A percentile compares a stretch with the other conserved stretches of the same genome.
Evolutionary conservation across 2,329 filamentous ascomycete species (phyloP).

Genomic region (Penicillium sumatraense): DNA sequence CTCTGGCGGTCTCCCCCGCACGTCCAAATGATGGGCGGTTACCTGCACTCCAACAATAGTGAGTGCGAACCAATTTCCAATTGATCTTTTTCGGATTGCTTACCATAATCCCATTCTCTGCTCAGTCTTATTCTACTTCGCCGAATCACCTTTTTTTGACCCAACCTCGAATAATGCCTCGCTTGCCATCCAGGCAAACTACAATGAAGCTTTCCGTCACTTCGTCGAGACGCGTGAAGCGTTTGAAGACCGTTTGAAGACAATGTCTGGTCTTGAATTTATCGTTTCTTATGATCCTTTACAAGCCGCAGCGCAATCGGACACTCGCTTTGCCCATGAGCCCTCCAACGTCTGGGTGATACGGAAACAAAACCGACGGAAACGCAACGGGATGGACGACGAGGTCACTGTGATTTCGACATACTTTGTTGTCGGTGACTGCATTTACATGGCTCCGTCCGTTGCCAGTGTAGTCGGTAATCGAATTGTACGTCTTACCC

Average conservation of each 20-base stretch:
- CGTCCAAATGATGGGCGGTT: conserved; percentile 52
- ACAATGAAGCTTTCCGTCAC: conserved; percentile 54
- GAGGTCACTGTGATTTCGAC: conserved; percentile 60
- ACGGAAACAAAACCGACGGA: conserved; percentile 60
- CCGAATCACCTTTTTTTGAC: conserved; percentile 67
- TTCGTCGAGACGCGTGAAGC: conserved; percentile 59
- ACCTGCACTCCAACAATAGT: conserved; percentile 52
- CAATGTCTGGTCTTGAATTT: conserved; percentile 63
- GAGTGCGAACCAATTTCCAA: conserved; percentile 13
- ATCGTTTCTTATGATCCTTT: conserved; percentile 63
- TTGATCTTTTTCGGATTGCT: neutral
- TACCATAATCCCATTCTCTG: neutral
- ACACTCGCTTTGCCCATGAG: conserved; percentile 48
- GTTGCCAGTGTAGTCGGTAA: conserved; percentile 62
- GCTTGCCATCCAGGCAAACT: conserved; percentile 56
- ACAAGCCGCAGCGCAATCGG: conserved; percentile 48
- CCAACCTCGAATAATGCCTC: conserved; percentile 64
- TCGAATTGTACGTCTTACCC: conserved; percentile 51
- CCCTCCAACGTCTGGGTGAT: conserved; percentile 63
- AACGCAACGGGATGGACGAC: conserved; percentile 48
- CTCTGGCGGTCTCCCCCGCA: conserved; percentile 51
- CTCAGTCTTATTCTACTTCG: conserved; percentile 65
- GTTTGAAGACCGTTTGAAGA: conserved; percentile 60
- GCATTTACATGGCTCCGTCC: conserved; percentile 65
- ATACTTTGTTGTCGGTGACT: conserved; percentile 65